Conservation (phyloP, 2,329 filamentous ascomycete genomes). For the Trichoderma aggressivum region DNA sequence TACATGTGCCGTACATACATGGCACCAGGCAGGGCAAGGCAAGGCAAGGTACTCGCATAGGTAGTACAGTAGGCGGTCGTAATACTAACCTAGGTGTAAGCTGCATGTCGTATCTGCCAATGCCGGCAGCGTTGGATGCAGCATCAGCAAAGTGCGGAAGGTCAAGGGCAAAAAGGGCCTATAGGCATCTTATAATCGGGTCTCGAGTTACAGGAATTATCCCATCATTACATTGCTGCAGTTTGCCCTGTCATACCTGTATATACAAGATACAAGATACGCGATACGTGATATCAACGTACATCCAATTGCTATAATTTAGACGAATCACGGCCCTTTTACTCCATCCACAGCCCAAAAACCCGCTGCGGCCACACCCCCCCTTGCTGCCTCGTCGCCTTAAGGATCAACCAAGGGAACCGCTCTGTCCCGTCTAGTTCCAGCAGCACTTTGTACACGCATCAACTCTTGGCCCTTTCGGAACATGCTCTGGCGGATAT, state of each 20-base stretch:
- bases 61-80: not conserved
- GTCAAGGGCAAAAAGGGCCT: not conserved
- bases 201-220: not conserved
- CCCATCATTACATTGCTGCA: not conserved
- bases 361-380: not conserved
- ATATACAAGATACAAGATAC: not conserved
- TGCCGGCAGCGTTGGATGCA: constrained; percentile 1
- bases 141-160: not conserved
- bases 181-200: not conserved
- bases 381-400: not conserved
- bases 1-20: not conserved
- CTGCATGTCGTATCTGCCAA: constrained; percentile 14
- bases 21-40: not conserved
- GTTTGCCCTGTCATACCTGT: not conserved
- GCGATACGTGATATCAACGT: not conserved
- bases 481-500: constrained; percentile 33
- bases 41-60: not conserved
- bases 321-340: not conserved
- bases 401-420: not conserved
- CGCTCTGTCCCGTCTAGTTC: not conserved
- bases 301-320: not conserved
- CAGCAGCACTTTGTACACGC: not conserved
- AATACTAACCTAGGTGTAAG: not conserved
- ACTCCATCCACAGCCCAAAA: not conserved
- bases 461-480: constrained; percentile 22